Base-by-base conservation (phyloP, 495 filamentous ascomycete species). In the Neurospora discreta region DNA sequence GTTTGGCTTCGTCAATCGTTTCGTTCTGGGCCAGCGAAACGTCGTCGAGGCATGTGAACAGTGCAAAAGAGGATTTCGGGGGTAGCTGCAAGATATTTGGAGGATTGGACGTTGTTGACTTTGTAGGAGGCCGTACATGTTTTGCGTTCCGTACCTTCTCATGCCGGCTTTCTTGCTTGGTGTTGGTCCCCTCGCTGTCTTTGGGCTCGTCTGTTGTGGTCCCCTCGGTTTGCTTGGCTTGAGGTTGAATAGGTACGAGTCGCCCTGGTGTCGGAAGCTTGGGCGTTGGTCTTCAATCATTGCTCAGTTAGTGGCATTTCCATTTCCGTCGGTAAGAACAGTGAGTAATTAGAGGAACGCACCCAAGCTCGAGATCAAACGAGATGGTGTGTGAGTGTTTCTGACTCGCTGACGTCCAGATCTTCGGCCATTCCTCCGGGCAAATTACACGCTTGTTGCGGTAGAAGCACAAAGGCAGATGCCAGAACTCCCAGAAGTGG, bases 401-500 rank as follows among this genome's bases (percentile, higher is more conserved):
- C 52, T 65, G 52, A 36, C 52, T 65, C 33, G 52, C 52, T 65
- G 52, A 33, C 6, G 23, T 74, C 11, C 78, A 69, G 26, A 81
- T 75, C 36, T 72, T 75, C 0, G 76, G 75, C 81, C 81, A 83
- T 16, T 78, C 74, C 4, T 70, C 44, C 5, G 68, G 71, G n/a
- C 26, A 74, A 26, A 83, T 9, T 0, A 70, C 23, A 41, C 73
- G 76, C 30, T 71, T 74, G 11, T 72, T 68, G 16, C 78, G 69
- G 26, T 71, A 75, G 43, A 82, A 73, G 20, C 71, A 73, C 8
- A 80, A 42, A 15, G 73, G 65, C 1, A 74, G 70, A 18, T 79
- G 80, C 75, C 78, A 81, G 58, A 78, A 81, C 44, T 82, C 79
- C 20, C 75, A 77, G 65, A 83, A 83, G 67, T 82, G 77, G 30